Conservation (phyloP, 1,284 basidiomycete genomes). For the Puccinia brachypodii region DNA sequence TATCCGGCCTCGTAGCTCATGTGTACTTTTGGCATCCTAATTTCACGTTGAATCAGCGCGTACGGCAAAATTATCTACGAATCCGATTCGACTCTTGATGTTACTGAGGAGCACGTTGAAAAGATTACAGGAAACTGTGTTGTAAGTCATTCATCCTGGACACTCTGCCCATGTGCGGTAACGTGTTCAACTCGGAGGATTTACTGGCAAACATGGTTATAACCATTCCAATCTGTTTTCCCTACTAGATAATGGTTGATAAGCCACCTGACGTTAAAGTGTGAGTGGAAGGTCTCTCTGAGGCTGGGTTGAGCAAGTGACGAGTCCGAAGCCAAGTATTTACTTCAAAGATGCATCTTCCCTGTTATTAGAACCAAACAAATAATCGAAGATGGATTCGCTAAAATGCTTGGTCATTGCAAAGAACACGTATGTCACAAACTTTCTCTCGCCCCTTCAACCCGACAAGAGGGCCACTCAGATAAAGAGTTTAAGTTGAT, state of each 20-base stretch:
- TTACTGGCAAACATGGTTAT: neutral
- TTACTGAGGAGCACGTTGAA: neutral
- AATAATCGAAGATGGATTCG: neutral
- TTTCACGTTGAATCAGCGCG: neutral
- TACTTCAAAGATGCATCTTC: neutral
- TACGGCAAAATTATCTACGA: neutral
- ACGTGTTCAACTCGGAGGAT: neutral
- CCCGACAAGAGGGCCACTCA: too few relatives aligned
- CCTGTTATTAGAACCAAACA: neutral
- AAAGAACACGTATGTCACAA: neutral
- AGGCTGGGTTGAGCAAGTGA: neutral
- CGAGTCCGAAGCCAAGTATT: neutral
- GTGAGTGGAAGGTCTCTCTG: neutral
- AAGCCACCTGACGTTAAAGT: neutral
- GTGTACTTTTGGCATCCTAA: too few relatives aligned
- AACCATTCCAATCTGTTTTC: neutral
- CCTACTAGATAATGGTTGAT: neutral
- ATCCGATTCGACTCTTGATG: neutral
- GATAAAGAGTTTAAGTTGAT: too few relatives aligned
- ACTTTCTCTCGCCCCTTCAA: neutral
- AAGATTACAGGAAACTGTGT: neutral
- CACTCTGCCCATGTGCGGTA: neutral
- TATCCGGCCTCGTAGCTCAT: neutral
- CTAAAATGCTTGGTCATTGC: neutral
- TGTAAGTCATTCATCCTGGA: neutral